phyloP scores from a whole-genome alignment of 441 rosid genomes.

The Mallotus japonicus region DNA sequence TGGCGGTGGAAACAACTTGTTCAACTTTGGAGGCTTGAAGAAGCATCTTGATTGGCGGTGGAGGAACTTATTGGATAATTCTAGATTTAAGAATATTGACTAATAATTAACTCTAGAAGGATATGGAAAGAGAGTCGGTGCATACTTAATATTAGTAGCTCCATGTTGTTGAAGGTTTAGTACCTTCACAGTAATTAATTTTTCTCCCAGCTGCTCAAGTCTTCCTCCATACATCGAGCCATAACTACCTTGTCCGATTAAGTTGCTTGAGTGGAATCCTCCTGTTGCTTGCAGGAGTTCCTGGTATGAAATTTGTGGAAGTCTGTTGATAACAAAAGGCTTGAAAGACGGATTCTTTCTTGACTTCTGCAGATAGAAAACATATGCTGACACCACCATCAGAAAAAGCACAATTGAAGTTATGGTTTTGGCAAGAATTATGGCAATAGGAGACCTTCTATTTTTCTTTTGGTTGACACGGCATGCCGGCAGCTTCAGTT shows the following conservation, averaged over 20 bases:
- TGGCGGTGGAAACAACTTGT: too few species aligned
- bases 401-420: not conserved
- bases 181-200: constrained; percentile 32
- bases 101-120: too few species aligned
- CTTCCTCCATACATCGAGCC: constrained; percentile 30
- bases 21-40: too few species aligned
- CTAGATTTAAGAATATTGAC: too few species aligned
- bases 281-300: constrained; percentile 20
- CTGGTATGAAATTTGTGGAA: constrained; percentile 14
- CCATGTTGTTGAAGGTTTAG: constrained; percentile 23
- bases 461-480: too few species aligned
- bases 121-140: too few species aligned
- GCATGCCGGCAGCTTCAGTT: too few species aligned
- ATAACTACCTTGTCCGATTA: constrained; percentile 29
- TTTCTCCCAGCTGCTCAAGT: not conserved
- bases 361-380: not conserved
- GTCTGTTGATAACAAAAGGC: not conserved
- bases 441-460: too few species aligned
- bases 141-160: too few species aligned
- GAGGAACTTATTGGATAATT: too few species aligned
- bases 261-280: constrained; percentile 24
- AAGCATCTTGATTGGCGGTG: too few species aligned
- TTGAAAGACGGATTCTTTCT: not conserved
- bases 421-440: not conserved
- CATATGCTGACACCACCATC: too few species aligned